phyloP scores from a whole-genome alignment of 441 rosid species.

The Macaranga tanarius region DNA sequence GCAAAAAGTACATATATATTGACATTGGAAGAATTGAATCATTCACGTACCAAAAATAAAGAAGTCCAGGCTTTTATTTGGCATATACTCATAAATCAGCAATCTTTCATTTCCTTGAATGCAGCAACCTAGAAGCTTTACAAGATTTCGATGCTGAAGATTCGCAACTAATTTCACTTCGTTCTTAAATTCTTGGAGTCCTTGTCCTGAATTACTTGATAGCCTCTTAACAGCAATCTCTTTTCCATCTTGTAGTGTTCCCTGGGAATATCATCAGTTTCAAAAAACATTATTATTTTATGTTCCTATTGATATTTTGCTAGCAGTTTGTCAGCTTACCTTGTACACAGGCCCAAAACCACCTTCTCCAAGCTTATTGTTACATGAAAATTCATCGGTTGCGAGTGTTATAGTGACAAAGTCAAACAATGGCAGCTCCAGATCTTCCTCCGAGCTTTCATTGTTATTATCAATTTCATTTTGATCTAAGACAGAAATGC shows the following conservation, averaged over 20 bases:
- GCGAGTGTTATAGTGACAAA: not conserved
- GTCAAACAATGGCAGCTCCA: slow-evolving; percentile 1
- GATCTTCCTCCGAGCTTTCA: not conserved
- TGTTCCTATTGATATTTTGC: not conserved
- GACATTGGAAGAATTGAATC: no score
- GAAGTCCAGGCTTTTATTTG: slow-evolving; percentile 38
- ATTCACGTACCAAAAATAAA: slow-evolving; percentile 50
- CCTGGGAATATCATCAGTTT: slow-evolving; percentile 9
- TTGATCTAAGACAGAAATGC: not conserved
- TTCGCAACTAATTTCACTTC: slow-evolving; percentile 35
- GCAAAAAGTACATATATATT: no score
- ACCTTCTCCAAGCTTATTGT: slow-evolving; percentile 30
- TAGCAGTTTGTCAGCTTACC: slow-evolving; percentile 22
- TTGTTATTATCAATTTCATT: not conserved
- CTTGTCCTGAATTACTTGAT: slow-evolving; percentile 21
- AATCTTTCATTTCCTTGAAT: slow-evolving; percentile 31
- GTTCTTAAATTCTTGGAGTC: slow-evolving; percentile 34
- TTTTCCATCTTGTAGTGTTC: slow-evolving; percentile 9
- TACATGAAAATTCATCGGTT: not conserved
- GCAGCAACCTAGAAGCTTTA: slow-evolving; percentile 41
- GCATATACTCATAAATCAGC: slow-evolving; percentile 39
- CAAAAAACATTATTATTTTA: no score
- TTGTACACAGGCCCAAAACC: slow-evolving; percentile 34
- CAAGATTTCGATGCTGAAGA: slow-evolving; percentile 46
- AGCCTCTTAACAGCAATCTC: slow-evolving; percentile 21